Evolutionary conservation across 73 alveolate species (phyloP).

Genomic region (Diophrys appendiculata): DNA sequence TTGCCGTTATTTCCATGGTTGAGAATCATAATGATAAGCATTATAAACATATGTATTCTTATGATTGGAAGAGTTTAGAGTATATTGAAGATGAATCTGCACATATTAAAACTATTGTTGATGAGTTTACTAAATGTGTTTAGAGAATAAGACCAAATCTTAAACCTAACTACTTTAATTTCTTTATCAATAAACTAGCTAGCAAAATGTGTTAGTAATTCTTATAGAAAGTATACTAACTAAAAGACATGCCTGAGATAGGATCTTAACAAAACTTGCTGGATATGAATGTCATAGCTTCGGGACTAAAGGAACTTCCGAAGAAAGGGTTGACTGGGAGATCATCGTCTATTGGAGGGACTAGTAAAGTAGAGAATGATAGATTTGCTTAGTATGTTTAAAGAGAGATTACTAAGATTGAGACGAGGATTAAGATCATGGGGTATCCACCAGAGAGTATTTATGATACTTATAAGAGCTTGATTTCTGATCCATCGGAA

Average conservation of each 20-base stretch:
- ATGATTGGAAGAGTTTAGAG: slow-evolving; percentile 38
- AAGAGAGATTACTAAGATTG: slow-evolving; percentile 13
- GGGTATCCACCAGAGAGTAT: slow-evolving; percentile 31
- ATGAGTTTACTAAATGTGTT: slow-evolving; percentile 1
- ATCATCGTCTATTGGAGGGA: too few relatives aligned
- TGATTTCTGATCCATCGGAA: slow-evolving; percentile 9
- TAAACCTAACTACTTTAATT: slow-evolving; percentile 25
- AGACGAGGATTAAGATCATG: slow-evolving; percentile 32
- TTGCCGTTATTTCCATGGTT: background rate
- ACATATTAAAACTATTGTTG: slow-evolving; percentile 4
- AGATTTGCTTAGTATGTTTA: slow-evolving; percentile 9
- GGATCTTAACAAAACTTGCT: slow-evolving; percentile 46
- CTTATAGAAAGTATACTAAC: slow-evolving; percentile 29
- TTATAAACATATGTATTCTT: background rate
- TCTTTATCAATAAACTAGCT: slow-evolving; percentile 40
- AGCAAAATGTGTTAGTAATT: slow-evolving; percentile 18
- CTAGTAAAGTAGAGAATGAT: slow-evolving; percentile 1
- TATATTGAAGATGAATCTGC: slow-evolving; percentile 37
- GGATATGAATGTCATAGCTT: slow-evolving; percentile 29
- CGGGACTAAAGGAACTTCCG: slow-evolving; percentile 5
- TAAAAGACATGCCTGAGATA: slow-evolving; percentile 35
- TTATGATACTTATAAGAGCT: slow-evolving; percentile 12
- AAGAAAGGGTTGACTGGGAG: slow-evolving; percentile 7
- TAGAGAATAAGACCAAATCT: slow-evolving; percentile 1
- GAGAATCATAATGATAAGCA: slow-evolving; percentile 43